phyloP scores from a whole-genome alignment of 2,329 filamentous ascomycete species.

The Aaosphaeria arxii region DNA sequence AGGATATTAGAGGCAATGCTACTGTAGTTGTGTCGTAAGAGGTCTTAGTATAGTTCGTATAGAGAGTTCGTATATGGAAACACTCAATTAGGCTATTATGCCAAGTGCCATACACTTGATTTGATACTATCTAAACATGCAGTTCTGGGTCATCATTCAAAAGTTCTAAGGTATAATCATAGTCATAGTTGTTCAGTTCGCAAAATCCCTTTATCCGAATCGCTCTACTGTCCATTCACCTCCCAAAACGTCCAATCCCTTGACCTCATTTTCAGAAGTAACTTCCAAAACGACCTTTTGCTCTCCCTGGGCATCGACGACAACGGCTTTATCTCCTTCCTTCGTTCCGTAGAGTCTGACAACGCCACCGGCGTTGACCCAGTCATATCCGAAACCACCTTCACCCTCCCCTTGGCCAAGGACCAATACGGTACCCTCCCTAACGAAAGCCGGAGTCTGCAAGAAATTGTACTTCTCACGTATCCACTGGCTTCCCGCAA shows the following conservation, averaged over 20 bases:
- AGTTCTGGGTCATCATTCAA: too few relatives aligned
- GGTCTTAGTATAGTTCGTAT: background rate
- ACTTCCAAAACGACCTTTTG: slow-evolving; percentile 29
- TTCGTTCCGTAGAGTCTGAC: slow-evolving; percentile 38
- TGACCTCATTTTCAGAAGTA: slow-evolving; percentile 23
- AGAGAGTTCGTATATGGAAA: too few relatives aligned
- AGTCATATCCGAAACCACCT: slow-evolving; percentile 40
- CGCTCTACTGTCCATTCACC: slow-evolving; percentile 36
- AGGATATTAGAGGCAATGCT: slow-evolving; percentile 54
- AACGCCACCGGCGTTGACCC: slow-evolving; percentile 37
- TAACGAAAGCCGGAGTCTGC: slow-evolving; percentile 40
- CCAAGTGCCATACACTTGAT: too few relatives aligned
- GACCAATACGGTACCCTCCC: slow-evolving; percentile 39
- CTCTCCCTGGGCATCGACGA: slow-evolving; percentile 34
- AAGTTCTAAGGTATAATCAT: too few relatives aligned
- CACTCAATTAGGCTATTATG: too few relatives aligned
- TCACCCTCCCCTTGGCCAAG: slow-evolving; percentile 38
- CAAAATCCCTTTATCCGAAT: slow-evolving; percentile 15
- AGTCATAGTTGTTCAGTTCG: background rate
- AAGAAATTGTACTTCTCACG: slow-evolving; percentile 41
- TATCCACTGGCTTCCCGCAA: slow-evolving; percentile 44
- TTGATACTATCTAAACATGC: too few relatives aligned
- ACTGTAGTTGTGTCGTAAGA: slow-evolving; percentile 51
- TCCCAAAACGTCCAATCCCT: slow-evolving; percentile 23
- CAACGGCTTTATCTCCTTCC: slow-evolving; percentile 27